These are phyloP conservation scores for Orbilia ellipsospora DNA, from an alignment of 2,329 filamentous ascomycete species.

Conservation along the genomic window DNA sequence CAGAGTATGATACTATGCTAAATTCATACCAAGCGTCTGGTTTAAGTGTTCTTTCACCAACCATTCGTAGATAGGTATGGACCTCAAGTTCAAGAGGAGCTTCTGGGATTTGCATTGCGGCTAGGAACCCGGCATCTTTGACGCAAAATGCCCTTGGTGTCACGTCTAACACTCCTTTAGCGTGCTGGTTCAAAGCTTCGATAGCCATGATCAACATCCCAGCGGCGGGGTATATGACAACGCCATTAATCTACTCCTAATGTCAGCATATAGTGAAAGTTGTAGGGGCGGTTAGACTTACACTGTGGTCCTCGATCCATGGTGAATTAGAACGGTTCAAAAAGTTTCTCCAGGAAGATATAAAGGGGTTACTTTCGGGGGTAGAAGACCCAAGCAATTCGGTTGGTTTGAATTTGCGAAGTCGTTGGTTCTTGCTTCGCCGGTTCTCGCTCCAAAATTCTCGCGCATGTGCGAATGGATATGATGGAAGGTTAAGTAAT, in stretches of 20 bases:
- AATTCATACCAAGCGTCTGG: constrained; percentile 27
- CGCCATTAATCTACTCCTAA: constrained; percentile 19
- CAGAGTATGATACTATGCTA: constrained; percentile 19
- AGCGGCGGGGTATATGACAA: constrained; percentile 25
- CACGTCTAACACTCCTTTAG: neutral
- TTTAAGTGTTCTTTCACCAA: neutral
- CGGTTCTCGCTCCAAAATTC: constrained; percentile 30
- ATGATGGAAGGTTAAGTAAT: constrained; percentile 5
- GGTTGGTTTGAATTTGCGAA: constrained; percentile 13
- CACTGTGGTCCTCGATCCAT: constrained; percentile 36
- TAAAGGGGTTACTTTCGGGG: constrained; percentile 14
- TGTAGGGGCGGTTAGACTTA: neutral
- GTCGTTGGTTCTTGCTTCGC: constrained; percentile 27
- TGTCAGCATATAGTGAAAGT: neutral
- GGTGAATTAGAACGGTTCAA: constrained; percentile 17
- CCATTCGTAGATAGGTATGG: neutral
- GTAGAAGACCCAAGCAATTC: constrained; percentile 16
- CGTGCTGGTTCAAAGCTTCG: constrained; percentile 36
- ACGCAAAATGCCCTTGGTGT: constrained; percentile 15
- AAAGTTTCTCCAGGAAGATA: constrained; percentile 28
- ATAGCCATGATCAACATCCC: constrained; percentile 40
- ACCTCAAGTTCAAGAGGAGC: constrained; percentile 11
- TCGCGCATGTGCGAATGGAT: constrained; percentile 28
- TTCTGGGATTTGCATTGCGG: constrained; percentile 32
- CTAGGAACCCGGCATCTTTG: constrained; percentile 21